A percentile compares a stretch with the other conserved stretches of the same genome.
These are phyloP conservation scores for Litsea cubeba DNA, from an alignment of 164 flowering plant genomes.

Conservation along the genomic window DNA sequence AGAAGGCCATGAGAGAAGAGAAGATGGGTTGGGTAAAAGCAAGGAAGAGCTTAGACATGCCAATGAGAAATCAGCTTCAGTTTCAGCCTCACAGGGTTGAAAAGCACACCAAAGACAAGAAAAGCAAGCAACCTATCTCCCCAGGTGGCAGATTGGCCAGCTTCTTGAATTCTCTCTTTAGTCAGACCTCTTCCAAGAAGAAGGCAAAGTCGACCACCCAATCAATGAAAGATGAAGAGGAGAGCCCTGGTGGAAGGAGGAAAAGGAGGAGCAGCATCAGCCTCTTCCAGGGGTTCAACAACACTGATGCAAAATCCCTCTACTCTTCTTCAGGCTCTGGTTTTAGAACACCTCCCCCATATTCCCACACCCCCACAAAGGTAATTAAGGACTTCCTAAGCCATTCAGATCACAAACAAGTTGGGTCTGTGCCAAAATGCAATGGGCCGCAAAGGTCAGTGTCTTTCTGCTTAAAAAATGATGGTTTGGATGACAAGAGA, in stretches of 20 bases:
- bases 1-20: slow-evolving; percentile 29
- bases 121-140: slow-evolving; percentile 70
- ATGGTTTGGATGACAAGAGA: slow-evolving; percentile 17
- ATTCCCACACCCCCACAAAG: slow-evolving; percentile 36
- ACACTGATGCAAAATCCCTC: slow-evolving; percentile 12
- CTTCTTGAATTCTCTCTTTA: slow-evolving; percentile 23
- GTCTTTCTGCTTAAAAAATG: slow-evolving; percentile 11
- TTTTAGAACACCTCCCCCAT: slow-evolving; percentile 56
- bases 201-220: slow-evolving; percentile 45
- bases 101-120: slow-evolving; percentile 35
- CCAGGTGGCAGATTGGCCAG: slow-evolving; percentile 57
- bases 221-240: slow-evolving; percentile 44
- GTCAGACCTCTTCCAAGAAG: slow-evolving; percentile 62
- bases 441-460: slow-evolving; percentile 19
- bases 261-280: slow-evolving; percentile 39
- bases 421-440: slow-evolving; percentile 19
- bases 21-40: slow-evolving; percentile 32
- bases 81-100: slow-evolving; percentile 13
- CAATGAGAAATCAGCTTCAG: slow-evolving; percentile 20
- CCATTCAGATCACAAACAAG: slow-evolving; percentile 35
- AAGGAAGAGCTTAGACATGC: slow-evolving; percentile 66
- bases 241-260: slow-evolving; percentile 48
- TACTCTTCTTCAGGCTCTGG: slow-evolving; percentile 44
- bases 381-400: slow-evolving; percentile 33
- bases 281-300: slow-evolving; percentile 18